Percentiles rank a stretch among this genome's conserved stretches.
These are phyloP conservation scores for Sistotremastrum niveocremeum DNA, from an alignment of 768 basidiomycete species.

Conservation along the genomic window DNA sequence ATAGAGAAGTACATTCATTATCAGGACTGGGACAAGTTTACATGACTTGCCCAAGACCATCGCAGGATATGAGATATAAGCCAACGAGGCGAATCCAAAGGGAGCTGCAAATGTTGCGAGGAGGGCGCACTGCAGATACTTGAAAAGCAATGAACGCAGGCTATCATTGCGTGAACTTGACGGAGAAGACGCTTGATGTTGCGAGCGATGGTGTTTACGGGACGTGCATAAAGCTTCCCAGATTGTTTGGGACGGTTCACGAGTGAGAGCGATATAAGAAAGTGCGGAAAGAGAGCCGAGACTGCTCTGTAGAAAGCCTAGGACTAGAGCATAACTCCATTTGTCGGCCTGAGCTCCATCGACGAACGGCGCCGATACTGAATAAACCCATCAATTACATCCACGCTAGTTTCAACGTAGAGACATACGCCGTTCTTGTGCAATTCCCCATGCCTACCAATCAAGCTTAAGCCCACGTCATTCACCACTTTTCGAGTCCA, in stretches of 20 bases:
- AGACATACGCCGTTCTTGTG: slow-evolving; percentile 78
- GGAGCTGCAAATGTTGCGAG: slow-evolving; percentile 88
- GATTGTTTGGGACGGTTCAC: slow-evolving; percentile 39
- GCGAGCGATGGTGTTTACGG: slow-evolving; percentile 19
- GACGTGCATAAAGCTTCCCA: slow-evolving; percentile 39
- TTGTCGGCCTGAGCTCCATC: slow-evolving; percentile 50
- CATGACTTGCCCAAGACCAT: slow-evolving; percentile 99
- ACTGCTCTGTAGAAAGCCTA: slow-evolving; percentile 75
- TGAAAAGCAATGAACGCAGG: slow-evolving; percentile 39
- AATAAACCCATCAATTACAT: slow-evolving; percentile 1
- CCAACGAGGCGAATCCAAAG: slow-evolving; percentile 89
- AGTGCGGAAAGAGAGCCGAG: slow-evolving; percentile 66
- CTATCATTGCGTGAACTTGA: slow-evolving; percentile 18
- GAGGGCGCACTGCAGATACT: slow-evolving; percentile 73
- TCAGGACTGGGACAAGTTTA: slow-evolving; percentile 96
- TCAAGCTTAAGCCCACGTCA: slow-evolving; percentile 2
- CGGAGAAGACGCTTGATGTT: slow-evolving; percentile 16
- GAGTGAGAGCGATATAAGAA: slow-evolving; percentile 55
- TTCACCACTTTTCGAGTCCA: slow-evolving; percentile 2
- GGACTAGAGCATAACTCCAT: slow-evolving; percentile 76
- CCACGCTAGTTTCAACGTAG: not conserved
- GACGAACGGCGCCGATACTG: slow-evolving; percentile 79
- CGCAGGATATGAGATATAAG: slow-evolving; percentile 95
- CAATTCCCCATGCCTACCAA: slow-evolving; percentile 72
- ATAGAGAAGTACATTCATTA: slow-evolving; percentile 94